phyloP scores from a whole-genome alignment of 148 eudicot genomes.

The Spergularia bocconei region DNA sequence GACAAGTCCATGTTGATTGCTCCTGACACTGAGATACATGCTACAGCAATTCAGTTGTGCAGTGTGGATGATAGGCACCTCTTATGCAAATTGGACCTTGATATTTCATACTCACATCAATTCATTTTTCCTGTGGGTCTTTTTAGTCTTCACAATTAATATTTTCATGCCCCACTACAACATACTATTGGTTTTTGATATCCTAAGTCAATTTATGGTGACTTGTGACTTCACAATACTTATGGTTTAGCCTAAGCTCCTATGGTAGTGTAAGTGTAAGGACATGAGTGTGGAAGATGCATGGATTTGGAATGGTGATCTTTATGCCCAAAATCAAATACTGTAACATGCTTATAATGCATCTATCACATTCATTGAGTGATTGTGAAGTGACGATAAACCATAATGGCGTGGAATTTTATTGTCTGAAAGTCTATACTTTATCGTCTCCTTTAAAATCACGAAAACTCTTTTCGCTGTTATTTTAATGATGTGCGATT shows the following conservation, averaged over 20 bases:
- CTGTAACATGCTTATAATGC: not conserved
- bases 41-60: conserved; percentile 41
- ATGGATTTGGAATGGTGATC: conserved; percentile 15
- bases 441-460: no score
- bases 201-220: conserved; percentile 23
- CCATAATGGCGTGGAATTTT: not conserved
- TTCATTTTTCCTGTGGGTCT: conserved; percentile 22
- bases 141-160: conserved; percentile 25
- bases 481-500: not conserved
- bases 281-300: conserved; percentile 6
- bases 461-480: no score
- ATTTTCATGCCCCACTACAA: conserved; percentile 15
- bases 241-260: no score
- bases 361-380: conserved; percentile 20
- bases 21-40: conserved; percentile 30
- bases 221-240: conserved; percentile 29
- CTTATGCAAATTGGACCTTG: conserved; percentile 35
- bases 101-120: conserved; percentile 33
- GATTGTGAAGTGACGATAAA: conserved; percentile 2
- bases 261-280: no score
- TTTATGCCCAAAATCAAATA: not conserved
- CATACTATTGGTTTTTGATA: not conserved
- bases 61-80: conserved; percentile 28
- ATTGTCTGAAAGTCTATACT: not conserved
- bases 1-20: conserved; percentile 35